These are phyloP conservation scores for Iberis pinnata DNA, from an alignment of 345 rosid species.

Conservation along the genomic window DNA sequence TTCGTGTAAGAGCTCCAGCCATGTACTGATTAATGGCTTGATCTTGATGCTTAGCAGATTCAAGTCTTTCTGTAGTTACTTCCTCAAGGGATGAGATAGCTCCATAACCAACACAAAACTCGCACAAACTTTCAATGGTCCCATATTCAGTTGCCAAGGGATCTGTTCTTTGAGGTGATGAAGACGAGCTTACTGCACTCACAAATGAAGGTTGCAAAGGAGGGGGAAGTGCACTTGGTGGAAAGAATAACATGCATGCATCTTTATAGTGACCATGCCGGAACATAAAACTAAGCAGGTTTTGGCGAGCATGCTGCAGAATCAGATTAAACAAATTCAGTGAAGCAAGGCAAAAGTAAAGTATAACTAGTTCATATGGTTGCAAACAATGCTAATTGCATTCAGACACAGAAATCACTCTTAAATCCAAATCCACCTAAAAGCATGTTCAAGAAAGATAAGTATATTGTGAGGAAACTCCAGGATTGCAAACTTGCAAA, in stretches of 20 bases:
- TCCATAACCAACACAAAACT: conserved; percentile 68
- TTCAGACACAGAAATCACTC: conserved; percentile 7
- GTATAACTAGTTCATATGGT: conserved; percentile 3
- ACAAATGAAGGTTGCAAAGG: conserved; percentile 57
- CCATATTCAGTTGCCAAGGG: conserved; percentile 90
- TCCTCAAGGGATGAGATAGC: conserved; percentile 78
- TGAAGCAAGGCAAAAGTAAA: conserved; percentile 5
- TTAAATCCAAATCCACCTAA: background rate
- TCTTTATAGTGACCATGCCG: conserved; percentile 78
- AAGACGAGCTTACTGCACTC: conserved; percentile 55
- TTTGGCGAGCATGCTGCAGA: conserved; percentile 84
- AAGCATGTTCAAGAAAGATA: background rate
- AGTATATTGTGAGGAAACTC: conserved; percentile 9
- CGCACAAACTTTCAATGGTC: conserved; percentile 81
- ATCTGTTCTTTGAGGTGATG: conserved; percentile 85
- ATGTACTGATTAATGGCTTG: conserved; percentile 55
- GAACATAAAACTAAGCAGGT: conserved; percentile 80
- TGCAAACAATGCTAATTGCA: conserved; percentile 15
- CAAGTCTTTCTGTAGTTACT: conserved; percentile 60
- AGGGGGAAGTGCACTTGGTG: conserved; percentile 60
- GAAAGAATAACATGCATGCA: conserved; percentile 84
- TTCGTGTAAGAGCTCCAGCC: conserved; percentile 61
- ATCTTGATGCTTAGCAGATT: conserved; percentile 53
- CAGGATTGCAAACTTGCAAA: conserved; percentile 10
- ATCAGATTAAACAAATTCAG: conserved; percentile 16